Conservation (phyloP, 2,329 filamentous ascomycete species). For the Metarhizium guizhouense region DNA sequence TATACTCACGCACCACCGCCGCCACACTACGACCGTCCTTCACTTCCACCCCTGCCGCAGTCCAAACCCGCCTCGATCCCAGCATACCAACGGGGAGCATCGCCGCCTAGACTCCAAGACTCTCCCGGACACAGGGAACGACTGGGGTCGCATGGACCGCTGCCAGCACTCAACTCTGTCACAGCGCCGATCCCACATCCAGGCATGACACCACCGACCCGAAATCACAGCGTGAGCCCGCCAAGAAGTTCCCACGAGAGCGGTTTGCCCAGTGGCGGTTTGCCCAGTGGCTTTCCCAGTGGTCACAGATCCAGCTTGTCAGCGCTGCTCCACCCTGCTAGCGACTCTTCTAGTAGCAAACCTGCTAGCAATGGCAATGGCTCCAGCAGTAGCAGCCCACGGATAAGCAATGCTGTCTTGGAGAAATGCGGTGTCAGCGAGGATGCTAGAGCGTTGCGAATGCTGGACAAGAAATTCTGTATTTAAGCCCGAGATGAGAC, state of each 20-base stretch:
- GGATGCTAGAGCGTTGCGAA: slow-evolving; percentile 55
- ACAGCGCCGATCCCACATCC: slow-evolving; percentile 15
- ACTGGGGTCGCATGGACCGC: slow-evolving; percentile 33
- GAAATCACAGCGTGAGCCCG: slow-evolving; percentile 40
- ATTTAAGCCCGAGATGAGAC: slow-evolving; percentile 7
- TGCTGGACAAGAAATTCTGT: slow-evolving; percentile 53
- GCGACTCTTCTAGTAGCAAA: slow-evolving; percentile 37
- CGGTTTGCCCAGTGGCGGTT: slow-evolving; percentile 8
- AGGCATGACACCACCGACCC: slow-evolving; percentile 31
- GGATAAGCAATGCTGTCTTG: slow-evolving; percentile 15
- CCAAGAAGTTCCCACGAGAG: slow-evolving; percentile 32
- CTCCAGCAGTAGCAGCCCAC: slow-evolving; percentile 33
- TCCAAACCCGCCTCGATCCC: slow-evolving; percentile 18
- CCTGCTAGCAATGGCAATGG: slow-evolving; percentile 27
- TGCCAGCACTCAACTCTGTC: slow-evolving; percentile 29
- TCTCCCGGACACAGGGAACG: slow-evolving; percentile 37
- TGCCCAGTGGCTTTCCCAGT: slow-evolving; percentile 5
- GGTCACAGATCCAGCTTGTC: slow-evolving; percentile 37
- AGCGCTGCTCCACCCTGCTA: slow-evolving; percentile 42
- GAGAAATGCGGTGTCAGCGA: slow-evolving; percentile 43
- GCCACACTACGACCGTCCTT: slow-evolving; percentile 22
- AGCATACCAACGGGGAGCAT: slow-evolving; percentile 25
- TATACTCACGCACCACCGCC: slow-evolving; percentile 12
- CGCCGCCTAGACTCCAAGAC: slow-evolving; percentile 26
- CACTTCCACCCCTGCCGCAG: slow-evolving; percentile 27